Evolutionary conservation across 2,329 filamentous ascomycete species (phyloP).

Genomic region (Fusarium sororula): DNA sequence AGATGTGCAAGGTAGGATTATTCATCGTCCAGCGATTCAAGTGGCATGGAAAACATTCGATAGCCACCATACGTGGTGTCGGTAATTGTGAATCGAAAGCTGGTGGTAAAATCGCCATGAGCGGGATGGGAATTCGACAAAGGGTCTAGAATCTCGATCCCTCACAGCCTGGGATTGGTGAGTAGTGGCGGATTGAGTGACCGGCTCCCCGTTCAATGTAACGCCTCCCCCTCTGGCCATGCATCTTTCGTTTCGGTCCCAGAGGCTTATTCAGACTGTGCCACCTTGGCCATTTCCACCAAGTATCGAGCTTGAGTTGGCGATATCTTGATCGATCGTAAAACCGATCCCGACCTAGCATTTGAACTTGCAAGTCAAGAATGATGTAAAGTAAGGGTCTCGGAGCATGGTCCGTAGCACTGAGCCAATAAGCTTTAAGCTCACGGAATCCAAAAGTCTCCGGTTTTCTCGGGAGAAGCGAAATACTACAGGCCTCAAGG

Average conservation of each 20-base stretch:
- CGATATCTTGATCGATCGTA: neutral
- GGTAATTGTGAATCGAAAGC: slow-evolving; percentile 4
- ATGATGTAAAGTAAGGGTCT: neutral
- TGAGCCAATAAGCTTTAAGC: slow-evolving; percentile 2
- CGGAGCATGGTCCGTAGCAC: neutral
- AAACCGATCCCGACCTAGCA: neutral
- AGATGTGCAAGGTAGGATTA: slow-evolving; percentile 3
- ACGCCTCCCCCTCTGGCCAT: slow-evolving; percentile 7
- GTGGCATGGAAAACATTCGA: neutral
- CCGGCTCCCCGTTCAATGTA: slow-evolving; percentile 22
- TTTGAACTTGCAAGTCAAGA: neutral
- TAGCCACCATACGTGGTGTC: slow-evolving; percentile 2
- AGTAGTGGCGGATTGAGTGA: neutral
- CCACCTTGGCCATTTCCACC: slow-evolving; percentile 4
- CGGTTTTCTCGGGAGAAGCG: neutral
- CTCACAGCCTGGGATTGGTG: slow-evolving; percentile 15
- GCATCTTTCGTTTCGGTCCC: slow-evolving; percentile 16
- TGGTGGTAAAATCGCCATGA: slow-evolving; percentile 26
- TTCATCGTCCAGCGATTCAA: neutral
- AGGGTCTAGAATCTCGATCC: slow-evolving; percentile 38
- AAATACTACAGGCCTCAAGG: too few species aligned
- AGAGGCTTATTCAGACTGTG: slow-evolving; percentile 6
- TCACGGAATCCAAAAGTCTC: neutral
- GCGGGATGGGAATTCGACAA: slow-evolving; percentile 37
- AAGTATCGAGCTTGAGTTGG: neutral